Evolutionary conservation across 331 rosid genomes (phyloP), one percentile per base, ranked within the genome.

Genomic region (Pyrus hybrid): DNA sequence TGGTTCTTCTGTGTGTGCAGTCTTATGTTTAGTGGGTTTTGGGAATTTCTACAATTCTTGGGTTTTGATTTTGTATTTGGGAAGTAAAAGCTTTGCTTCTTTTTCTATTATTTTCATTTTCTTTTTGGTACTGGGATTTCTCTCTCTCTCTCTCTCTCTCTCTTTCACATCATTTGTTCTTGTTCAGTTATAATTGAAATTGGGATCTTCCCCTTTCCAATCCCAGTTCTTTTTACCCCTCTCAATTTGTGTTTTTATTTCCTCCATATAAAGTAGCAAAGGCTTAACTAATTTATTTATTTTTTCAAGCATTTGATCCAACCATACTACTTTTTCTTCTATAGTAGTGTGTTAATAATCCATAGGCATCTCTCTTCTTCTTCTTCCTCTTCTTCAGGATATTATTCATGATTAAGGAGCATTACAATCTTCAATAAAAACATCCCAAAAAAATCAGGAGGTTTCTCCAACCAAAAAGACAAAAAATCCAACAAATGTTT

Each of bases 21-120:
- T 82, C 85, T 43, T 69, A 82, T 63, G 80, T 78, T 81, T 58
- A 25, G 21, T 67, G 77, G 75, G 57, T 29, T 72, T 81, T 77
- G 41, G 67, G 68, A 81, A 72, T 62, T 78, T 41, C 51, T 51
- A 60, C 20, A 76, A 76, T 72, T 67, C 20, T 75, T 76, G 60
- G 66, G 21, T 64, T 30, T 30, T 30, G n/a, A 63, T 81, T 76
- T 68, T 6, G 76, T 23, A 21, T 77, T 67, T 61, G 76, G 61
- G 68, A 77, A 70, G 70, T 13, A 21, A 23, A 16, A 30, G 67
- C 5, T 67, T 30, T 56, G 45, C 2, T 60, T 56, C 12, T 3
- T 43, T 43, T 43, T 43, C 49, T 11, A 43, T 43, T 43, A 11
- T 43, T 43, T 43, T 43, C 49, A 3, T 13, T 29, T 60, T 53